Evolutionary conservation across 2,329 filamentous ascomycete species (phyloP).

Genomic region (Incumbomyces delicatus): DNA sequence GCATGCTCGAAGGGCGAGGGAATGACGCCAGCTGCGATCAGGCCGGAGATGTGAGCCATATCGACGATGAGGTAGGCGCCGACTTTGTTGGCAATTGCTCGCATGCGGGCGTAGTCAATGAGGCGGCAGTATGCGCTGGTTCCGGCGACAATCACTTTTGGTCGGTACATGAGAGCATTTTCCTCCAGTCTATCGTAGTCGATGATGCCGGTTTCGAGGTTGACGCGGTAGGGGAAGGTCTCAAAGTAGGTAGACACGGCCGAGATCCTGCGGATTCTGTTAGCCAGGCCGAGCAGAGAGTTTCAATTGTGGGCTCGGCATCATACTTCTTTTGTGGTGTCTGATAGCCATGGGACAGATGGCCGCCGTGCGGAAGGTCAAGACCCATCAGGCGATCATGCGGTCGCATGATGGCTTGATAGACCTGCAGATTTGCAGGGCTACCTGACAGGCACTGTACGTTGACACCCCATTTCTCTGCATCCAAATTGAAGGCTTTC

Average conservation of each 20-base stretch:
- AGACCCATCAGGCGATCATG: constrained; percentile 96
- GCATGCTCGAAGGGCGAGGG: constrained; percentile 86
- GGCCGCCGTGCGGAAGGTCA: constrained; percentile 86
- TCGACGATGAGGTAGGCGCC: constrained; percentile 93
- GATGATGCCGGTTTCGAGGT: constrained; percentile 72
- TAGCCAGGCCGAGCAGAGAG: not conserved
- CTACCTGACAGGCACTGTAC: constrained; percentile 79
- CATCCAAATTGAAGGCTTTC: constrained; percentile 72
- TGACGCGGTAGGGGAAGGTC: constrained; percentile 89
- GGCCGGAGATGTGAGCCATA: constrained; percentile 97
- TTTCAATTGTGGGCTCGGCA: not conserved
- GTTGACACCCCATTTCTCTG: constrained; percentile 91
- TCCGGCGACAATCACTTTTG: constrained; percentile 91
- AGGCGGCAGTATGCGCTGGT: constrained; percentile 97
- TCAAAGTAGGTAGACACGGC: constrained; percentile 98
- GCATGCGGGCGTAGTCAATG: constrained; percentile 95
- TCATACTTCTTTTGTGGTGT: constrained; percentile 72
- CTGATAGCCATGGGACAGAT: constrained; percentile 95
- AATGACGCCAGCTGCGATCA: constrained; percentile 87
- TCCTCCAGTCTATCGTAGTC: constrained; percentile 92
- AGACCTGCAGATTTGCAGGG: constrained; percentile 69
- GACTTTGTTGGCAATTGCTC: constrained; percentile 85
- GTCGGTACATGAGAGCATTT: constrained; percentile 82
- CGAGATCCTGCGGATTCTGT: constrained; percentile 52
- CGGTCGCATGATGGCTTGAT: constrained; percentile 89